phyloP scores from a whole-genome alignment of 768 basidiomycete genomes.

The Pleurotus djamor region DNA sequence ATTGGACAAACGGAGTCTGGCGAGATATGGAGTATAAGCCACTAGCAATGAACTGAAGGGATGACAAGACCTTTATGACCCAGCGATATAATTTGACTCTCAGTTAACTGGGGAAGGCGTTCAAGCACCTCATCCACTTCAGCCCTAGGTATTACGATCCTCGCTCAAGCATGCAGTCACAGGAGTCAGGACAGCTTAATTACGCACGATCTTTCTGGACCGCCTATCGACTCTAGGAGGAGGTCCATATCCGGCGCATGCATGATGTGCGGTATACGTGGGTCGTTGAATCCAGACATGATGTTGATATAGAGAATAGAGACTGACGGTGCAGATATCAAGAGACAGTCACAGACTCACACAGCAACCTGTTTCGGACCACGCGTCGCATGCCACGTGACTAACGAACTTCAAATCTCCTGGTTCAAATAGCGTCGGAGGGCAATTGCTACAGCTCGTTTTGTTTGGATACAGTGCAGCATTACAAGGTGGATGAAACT shows the following conservation, averaged over 20 bases:
- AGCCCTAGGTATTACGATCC: background rate
- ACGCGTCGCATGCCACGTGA: background rate
- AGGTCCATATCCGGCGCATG: background rate
- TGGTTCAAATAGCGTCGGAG: background rate
- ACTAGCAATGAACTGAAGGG: background rate
- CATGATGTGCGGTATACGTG: background rate
- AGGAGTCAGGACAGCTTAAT: no score
- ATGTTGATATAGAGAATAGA: no score
- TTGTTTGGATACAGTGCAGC: background rate
- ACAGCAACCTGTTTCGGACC: no score
- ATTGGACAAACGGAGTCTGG: constrained; percentile 74
- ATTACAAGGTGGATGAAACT: background rate
- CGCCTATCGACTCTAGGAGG: background rate
- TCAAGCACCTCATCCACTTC: constrained; percentile 39
- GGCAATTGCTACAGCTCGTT: background rate
- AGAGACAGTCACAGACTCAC: no score
- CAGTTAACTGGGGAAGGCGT: constrained; percentile 47
- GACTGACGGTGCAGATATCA: no score
- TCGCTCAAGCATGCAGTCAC: no score
- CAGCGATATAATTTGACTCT: constrained; percentile 42
- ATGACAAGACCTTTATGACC: constrained; percentile 41
- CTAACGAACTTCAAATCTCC: no score
- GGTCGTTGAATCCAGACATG: constrained; percentile 2
- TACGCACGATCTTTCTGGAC: background rate
- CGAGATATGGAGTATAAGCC: background rate